These are phyloP conservation scores for Phlyctochytrium bullatum DNA, from an alignment of 192 early-diverging fungal species.

Conservation along the genomic window DNA sequence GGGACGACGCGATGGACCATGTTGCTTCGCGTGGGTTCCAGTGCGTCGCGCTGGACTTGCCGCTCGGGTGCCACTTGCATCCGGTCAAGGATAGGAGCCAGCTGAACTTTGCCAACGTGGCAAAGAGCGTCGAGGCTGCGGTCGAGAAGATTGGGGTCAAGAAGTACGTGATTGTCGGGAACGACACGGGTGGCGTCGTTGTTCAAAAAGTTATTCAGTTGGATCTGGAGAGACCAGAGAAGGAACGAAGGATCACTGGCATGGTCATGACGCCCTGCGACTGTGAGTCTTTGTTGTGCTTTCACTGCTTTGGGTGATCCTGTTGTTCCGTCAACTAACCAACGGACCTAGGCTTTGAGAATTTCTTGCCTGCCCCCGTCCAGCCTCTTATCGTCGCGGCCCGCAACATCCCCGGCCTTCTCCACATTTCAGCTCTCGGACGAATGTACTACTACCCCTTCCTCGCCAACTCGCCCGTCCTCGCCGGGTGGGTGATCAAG, in stretches of 20 bases:
- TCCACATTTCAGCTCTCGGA: not conserved
- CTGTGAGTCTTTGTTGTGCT: not conserved
- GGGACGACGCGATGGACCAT: not conserved
- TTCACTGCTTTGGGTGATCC: not conserved
- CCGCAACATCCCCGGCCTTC: not conserved
- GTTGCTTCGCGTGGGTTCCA: not conserved
- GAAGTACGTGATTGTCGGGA: not conserved
- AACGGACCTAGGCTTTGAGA: not conserved
- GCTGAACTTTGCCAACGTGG: not conserved
- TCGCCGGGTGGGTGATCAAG: not conserved
- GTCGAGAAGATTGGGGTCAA: not conserved
- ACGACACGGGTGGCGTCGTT: not conserved
- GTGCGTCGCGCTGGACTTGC: not conserved
- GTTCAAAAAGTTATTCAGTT: not conserved
- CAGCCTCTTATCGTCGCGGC: not conserved
- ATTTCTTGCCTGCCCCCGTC: not conserved
- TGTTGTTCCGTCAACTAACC: too few species aligned
- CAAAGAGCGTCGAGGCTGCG: not conserved
- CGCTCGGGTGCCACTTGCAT: not conserved
- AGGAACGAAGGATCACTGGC: not conserved
- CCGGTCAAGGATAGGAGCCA: not conserved
- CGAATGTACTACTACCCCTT: not conserved
- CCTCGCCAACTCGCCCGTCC: not conserved
- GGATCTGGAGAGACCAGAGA: not conserved
- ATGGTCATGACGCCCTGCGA: not conserved